phyloP scores from a whole-genome alignment of 371 early-diverging fungal species.

The Amoeboaphelidium protococcarum region DNA sequence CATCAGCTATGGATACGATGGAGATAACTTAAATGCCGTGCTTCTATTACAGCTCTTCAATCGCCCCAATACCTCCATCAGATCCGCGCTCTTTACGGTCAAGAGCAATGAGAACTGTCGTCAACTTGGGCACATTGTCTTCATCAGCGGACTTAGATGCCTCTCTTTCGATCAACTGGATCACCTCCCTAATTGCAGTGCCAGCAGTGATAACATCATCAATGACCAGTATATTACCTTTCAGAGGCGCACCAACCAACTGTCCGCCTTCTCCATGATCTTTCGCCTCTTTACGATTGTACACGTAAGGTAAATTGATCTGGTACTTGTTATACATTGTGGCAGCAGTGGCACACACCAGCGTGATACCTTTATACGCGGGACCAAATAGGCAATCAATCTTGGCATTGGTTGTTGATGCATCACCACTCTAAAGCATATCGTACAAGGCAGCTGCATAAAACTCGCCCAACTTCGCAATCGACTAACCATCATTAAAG shows the following conservation, averaged over 20 bases:
- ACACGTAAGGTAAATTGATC: conserved; percentile 48
- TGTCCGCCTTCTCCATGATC: conserved; percentile 92
- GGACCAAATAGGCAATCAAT: conserved; percentile 72
- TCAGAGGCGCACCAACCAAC: conserved; percentile 62
- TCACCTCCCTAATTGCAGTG: conserved; percentile 76
- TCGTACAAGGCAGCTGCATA: conserved; percentile 65
- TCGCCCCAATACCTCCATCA: conserved; percentile 40
- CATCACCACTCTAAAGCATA: background rate
- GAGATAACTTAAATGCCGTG: conserved; percentile 46
- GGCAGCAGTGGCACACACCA: conserved; percentile 54
- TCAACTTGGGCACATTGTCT: conserved; percentile 22
- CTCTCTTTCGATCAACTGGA: conserved; percentile 35
- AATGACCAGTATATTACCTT: conserved; percentile 50
- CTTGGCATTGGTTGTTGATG: background rate
- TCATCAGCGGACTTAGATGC: conserved; percentile 1
- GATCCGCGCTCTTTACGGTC: conserved; percentile 68
- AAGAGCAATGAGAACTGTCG: conserved; percentile 69
- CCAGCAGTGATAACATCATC: conserved; percentile 97
- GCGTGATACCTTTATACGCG: conserved; percentile 93
- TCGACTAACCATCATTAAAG: conserved; percentile 63
- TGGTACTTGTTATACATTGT: conserved; percentile 27
- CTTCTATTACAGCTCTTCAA: conserved; percentile 66
- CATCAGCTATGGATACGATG: conserved; percentile 58
- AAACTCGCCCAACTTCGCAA: conserved; percentile 52
- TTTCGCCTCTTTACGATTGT: conserved; percentile 93